These are phyloP conservation scores for Tagetes patula DNA, from an alignment of 129 eudicot genomes.

Conservation along the genomic window DNA sequence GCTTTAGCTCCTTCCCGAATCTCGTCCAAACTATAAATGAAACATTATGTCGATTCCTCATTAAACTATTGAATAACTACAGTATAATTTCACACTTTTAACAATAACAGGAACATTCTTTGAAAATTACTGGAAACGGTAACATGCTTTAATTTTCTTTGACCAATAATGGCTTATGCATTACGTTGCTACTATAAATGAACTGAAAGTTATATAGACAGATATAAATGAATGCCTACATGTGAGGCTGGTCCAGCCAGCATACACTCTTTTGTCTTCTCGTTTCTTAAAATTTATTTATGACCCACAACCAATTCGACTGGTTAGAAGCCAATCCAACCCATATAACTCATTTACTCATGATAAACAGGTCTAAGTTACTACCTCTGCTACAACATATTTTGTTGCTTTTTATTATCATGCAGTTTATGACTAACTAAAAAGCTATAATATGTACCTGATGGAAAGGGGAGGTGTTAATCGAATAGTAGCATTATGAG, in stretches of 20 bases:
- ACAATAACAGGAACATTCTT: not conserved
- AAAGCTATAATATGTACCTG: constrained; percentile 44
- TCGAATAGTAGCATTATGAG: constrained; percentile 82
- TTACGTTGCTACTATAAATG: too few relatives aligned
- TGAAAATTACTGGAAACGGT: too few relatives aligned
- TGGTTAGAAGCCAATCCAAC: not conserved
- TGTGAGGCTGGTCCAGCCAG: too few relatives aligned
- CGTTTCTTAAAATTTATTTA: too few relatives aligned
- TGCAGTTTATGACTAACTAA: not conserved
- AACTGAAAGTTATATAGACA: too few relatives aligned
- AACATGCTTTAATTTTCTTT: too few relatives aligned
- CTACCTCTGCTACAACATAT: not conserved
- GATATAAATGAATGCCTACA: too few relatives aligned
- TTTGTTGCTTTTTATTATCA: not conserved
- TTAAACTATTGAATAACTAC: not conserved
- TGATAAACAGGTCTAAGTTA: not conserved
- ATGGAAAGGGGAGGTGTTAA: constrained; percentile 96
- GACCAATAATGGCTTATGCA: too few relatives aligned
- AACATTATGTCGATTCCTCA: not conserved
- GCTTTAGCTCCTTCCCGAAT: constrained; percentile 78
- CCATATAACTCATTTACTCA: not conserved
- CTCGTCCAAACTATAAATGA: constrained; percentile 61
- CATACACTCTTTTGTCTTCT: too few relatives aligned
- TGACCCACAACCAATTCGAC: not conserved
- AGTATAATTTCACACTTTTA: not conserved